Evolutionary conservation across 2,329 filamentous ascomycete genomes (phyloP).

Genomic region (Botrytis elliptica): DNA sequence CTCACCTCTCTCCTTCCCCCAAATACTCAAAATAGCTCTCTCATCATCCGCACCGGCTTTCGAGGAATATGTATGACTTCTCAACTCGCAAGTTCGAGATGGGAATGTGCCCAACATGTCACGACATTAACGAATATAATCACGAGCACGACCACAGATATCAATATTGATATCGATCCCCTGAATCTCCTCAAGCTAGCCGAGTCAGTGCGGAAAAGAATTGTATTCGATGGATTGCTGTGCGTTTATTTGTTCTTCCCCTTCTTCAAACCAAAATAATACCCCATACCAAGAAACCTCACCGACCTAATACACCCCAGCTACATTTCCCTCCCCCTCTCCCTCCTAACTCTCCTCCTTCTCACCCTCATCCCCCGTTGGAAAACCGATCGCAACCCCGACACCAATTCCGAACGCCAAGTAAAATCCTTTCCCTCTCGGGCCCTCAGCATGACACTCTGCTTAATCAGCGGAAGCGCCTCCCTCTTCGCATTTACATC

Average conservation of each 20-base stretch:
- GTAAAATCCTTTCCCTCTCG: background rate
- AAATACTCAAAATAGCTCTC: background rate
- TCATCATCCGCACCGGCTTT: background rate
- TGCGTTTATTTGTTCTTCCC: background rate
- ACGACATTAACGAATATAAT: background rate
- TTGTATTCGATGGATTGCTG: background rate
- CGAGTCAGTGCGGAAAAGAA: background rate
- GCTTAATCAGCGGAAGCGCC: background rate
- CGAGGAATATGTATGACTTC: background rate
- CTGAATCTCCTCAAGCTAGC: background rate
- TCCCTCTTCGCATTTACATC: background rate
- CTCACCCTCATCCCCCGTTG: background rate
- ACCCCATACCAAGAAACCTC: background rate
- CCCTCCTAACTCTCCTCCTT: background rate
- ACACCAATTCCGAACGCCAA: background rate
- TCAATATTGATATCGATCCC: background rate
- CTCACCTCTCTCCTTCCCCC: background rate
- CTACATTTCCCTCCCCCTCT: background rate
- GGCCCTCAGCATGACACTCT: background rate
- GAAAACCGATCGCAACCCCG: background rate
- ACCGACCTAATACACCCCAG: background rate
- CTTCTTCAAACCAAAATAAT: background rate
- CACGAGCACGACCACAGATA: background rate
- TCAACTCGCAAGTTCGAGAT: background rate
- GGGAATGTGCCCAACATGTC: background rate